Percentiles rank a stretch among this genome's conserved stretches.
Evolutionary conservation across 371 early-diverging fungal species (phyloP).

Genomic region (Phascolomyces articulosus): DNA sequence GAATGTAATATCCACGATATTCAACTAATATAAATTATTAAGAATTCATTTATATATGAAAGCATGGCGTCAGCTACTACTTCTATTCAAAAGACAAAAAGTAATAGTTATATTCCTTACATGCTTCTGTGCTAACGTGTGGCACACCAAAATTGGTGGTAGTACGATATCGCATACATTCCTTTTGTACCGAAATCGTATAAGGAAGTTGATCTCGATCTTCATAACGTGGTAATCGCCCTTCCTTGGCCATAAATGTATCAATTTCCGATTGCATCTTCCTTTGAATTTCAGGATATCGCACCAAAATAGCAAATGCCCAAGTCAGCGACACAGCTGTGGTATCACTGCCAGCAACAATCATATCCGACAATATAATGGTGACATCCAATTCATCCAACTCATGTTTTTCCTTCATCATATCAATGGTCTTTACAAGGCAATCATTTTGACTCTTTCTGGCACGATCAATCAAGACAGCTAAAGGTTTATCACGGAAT

Average conservation of each 20-base stretch:
- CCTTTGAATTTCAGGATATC: conserved; percentile 23
- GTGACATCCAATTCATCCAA: conserved; percentile 22
- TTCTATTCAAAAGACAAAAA: neutral
- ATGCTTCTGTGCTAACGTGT: conserved; percentile 13
- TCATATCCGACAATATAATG: conserved; percentile 12
- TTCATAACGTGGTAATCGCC: conserved; percentile 13
- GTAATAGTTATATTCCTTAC: neutral
- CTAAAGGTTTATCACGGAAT: conserved; percentile 7
- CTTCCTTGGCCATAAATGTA: conserved; percentile 12
- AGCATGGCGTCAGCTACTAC: too few relatives aligned
- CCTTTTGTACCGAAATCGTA: conserved; percentile 18
- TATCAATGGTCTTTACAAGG: conserved; percentile 14
- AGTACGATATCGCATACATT: conserved; percentile 22
- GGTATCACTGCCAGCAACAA: conserved; percentile 26
- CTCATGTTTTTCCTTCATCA: conserved; percentile 5
- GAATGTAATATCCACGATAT: conserved; percentile 14
- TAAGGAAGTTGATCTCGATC: conserved; percentile 24
- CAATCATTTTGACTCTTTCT: conserved; percentile 8
- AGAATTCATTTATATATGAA: neutral
- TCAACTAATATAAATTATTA: neutral
- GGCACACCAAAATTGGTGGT: conserved; percentile 19
- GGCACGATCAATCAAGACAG: conserved; percentile 1
- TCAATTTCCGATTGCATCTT: conserved; percentile 20
- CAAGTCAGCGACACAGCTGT: conserved; percentile 22
- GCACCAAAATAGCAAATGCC: conserved; percentile 25